Evolutionary conservation across 768 basidiomycete genomes (phyloP), one percentile per base, ranked within the genome.

Genomic region (Naematelia aurantialba): DNA sequence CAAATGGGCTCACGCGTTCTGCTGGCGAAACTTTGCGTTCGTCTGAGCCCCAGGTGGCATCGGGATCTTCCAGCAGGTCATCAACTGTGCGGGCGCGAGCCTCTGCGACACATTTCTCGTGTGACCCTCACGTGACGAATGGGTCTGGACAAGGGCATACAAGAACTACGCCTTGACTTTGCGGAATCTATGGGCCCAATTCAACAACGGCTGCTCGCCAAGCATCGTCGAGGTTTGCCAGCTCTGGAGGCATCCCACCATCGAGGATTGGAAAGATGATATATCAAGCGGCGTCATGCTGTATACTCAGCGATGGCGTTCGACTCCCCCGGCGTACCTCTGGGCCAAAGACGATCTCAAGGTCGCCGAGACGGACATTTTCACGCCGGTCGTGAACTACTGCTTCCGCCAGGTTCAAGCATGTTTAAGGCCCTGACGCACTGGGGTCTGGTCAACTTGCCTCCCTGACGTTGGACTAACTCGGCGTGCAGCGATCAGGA

Each of bases 211-310:
- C 63, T 0, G 67, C 61, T 51, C 54, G 27, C 49, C 57, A 56
- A 21, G 60, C 58, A 2, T 66, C 63, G 17, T 55, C 55, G 3
- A 73, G 46, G 4, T 25, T 45, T 24, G 65, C 66, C 5, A 75
- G 31, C 45, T 67, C 63, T 19, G 68, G 59, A 3, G 66, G 59
- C 10, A 68, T 57, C 3, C 72, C 74, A 24, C 42, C 45, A n/a
- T 61, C 55, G 22, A 71, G 52, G 22, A 74, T 51, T 14, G 70
- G 54, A 13, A 54, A 30, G 31, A 76, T 68, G 29, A 69, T 26
- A 39, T 69, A 55, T 72, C 75, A 76, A 2, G 67, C 57, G 10
- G 74, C 68, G 4, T 68, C 66, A 58, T 76, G 72, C 71, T 76
- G 57, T 21, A 5, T 46, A 13, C 3, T 52, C 4, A 12, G 30